Conservation (phyloP, 176 grass and related monocot genomes). For the Juncus inflexus region DNA sequence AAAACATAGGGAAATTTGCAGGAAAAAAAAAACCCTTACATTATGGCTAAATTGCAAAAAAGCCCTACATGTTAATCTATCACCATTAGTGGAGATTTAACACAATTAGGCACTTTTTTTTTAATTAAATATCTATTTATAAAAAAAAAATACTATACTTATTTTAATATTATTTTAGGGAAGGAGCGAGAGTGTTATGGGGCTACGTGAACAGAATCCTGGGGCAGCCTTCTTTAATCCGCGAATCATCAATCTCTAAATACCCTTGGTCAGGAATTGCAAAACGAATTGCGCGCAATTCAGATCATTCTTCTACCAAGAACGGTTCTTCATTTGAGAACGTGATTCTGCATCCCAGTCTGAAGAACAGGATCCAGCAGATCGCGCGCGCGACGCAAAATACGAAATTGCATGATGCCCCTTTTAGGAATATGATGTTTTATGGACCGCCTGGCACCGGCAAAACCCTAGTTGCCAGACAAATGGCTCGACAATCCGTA, state of each 20-base stretch:
- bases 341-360: conserved; percentile 80
- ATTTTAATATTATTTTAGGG: conserved; percentile 39
- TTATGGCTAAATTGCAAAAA: not conserved
- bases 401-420: conserved; percentile 88
- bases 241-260: conserved; percentile 93
- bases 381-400: conserved; percentile 90
- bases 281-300: conserved; percentile 16
- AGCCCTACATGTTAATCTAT: too few relatives aligned
- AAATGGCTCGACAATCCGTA: conserved; percentile 98
- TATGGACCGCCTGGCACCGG: conserved; percentile 98
- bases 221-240: conserved; percentile 87
- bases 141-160: not conserved
- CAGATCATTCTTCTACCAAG: conserved; percentile 27
- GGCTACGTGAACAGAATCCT: conserved; percentile 94
- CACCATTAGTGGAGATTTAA: too few relatives aligned
- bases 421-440: conserved; percentile 96
- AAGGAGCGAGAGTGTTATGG: conserved; percentile 90
- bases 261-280: conserved; percentile 53
- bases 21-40: not conserved
- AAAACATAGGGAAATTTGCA: too few relatives aligned
- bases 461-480: conserved; percentile 87
- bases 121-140: too few relatives aligned
- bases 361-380: conserved; percentile 80
- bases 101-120: too few relatives aligned
- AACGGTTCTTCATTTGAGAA: conserved; percentile 43